Evolutionary conservation across 2,329 filamentous ascomycete genomes (phyloP), one percentile per base, ranked within the genome.

Genomic region (Ophiosphaerella narmari): DNA sequence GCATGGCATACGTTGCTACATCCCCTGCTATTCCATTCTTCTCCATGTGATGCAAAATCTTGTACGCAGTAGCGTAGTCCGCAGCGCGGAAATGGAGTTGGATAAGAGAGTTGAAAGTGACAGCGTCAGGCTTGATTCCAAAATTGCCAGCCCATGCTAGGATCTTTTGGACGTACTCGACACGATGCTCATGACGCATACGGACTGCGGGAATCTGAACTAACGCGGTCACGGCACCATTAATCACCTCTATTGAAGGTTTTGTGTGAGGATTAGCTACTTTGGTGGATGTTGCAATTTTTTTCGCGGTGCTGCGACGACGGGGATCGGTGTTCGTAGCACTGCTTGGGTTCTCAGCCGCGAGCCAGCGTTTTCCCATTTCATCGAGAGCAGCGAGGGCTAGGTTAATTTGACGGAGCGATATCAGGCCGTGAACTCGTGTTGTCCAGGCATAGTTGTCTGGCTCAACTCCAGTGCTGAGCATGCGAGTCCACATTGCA

Each of bases 371-470:
- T 11, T 70, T 74, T 34, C 81, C 79, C 84, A 93, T 87, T 55
- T 90, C 82, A 32, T 84, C 78, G 36, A 93, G 75, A 3, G 86
- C 86, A 32, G 73, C 65, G 11, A 94, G 73, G n/a, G 82, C 89
- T 14, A 76, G 76, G 24, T 82, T 74, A 5, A 80, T 60, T 52
- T 80, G 75, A 29, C 81, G 79, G 39, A 79, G 74, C 35, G 80
- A 77, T 48, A 91, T 82, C 9, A 91, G 77, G 0, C 84, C 85
- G 23, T 84, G 81, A 37, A 94, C 83, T 23, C 87, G 82, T 12
- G 85, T 83, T 7, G 85, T 87, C 90, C 90, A 94, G 34, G 86
- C 83, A 46, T 78, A 65, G 6, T 72, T 71, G 68, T 93, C 89
- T 4, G 90, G 83, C 55, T 80, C 73, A 8, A 85, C 63, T 1